Base-by-base conservation (phyloP, 208 protist genomes). In the Angomonas deanei region DNA sequence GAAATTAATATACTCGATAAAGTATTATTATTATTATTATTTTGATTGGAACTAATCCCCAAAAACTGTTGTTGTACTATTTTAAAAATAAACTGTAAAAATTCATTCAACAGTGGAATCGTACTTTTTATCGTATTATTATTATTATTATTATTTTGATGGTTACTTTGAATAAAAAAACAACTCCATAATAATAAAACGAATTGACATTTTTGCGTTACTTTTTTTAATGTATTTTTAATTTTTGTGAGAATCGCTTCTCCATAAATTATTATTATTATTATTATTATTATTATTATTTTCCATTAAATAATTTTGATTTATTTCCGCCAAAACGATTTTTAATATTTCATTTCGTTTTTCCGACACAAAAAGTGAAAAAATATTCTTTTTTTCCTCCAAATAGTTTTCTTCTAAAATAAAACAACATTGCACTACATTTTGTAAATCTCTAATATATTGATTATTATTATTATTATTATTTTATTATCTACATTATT, bases 251-350 rank as follows among this genome's bases (percentile, higher is more conserved):
- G n/a, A n/a, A n/a, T n/a, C n/a, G n/a, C n/a, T n/a, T n/a, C 36
- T 42, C 36, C 15, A 15, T 15, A 42, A 8, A 42, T n/a, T 42
- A 42, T 8, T 15, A 42, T 42, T 42, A 42, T 42, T 42, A 42
- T 42, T 42, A 42, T 42, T 42, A 42, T 42, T 42, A 42, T 42
- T 42, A 42, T 42, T 42, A 42, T 42, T 42, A 42, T 15, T 42
- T 42, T 15, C 15, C 36, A 42, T 42, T n/a, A 42, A 42, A 42
- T 15, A 15, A 42, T n/a, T 8, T 15, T 21, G 47, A 53, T 53
- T 17, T 24, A 28, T 53, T 53, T 53, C 47, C 5, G 5, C 19
- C 23, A 5, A 53, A 27, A 28, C 5, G 5, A 28, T 15, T 53
- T 53, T 53, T 15, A 53, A 26, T 53, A 26, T 28, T 53, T 53